Evolutionary conservation across 345 rosid genomes (phyloP), one percentile per base, ranked within the genome.

Genomic region (Corchorus olitorius): DNA sequence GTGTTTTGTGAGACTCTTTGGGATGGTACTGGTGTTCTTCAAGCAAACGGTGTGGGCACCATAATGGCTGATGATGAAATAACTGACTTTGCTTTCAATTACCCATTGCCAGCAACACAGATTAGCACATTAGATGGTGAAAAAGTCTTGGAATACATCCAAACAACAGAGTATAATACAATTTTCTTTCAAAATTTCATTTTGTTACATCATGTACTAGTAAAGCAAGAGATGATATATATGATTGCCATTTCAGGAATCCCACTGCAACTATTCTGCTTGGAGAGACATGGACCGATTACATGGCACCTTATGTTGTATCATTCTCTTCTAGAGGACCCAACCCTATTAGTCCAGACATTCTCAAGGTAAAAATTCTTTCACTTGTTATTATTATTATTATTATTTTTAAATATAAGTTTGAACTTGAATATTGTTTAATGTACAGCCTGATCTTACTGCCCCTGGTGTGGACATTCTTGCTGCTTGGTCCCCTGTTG

Each of bases 391-490:
- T 0, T 39, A 20, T 59, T 3, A 27, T 27, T 17, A n/a, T n/a
- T n/a, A n/a, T 3, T 16, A 19, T 9, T 34, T 55, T 10, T 34
- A 2, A 34, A 20, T 6, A 34, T 2, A n/a, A n/a, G 9, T 8
- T 27, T 48, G 7, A 54, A 35, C 8, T 65, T 43, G 6, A 56
- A n/a, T n/a, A n/a, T n/a, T 41, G 6, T 8, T 35, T 10, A 33
- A 19, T 58, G 53, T 34, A 22, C 66, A 85, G 86, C 88, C 84
- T 20, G 88, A 85, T 55, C 35, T 82, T 8, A 78, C 81, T 1
- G 88, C 81, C 35, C 85, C 88, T 52, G 88, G 86, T 14, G 84
- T 82, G 3, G 79, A 83, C 45, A 82, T 85, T 43, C 19, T 85
- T 1, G 86, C 83, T 3, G 81, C 86, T 16, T 83, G 77, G 81